Conservation (phyloP, 2,329 filamentous ascomycete species). For the Pseudovirgaria hyperparasitica region DNA sequence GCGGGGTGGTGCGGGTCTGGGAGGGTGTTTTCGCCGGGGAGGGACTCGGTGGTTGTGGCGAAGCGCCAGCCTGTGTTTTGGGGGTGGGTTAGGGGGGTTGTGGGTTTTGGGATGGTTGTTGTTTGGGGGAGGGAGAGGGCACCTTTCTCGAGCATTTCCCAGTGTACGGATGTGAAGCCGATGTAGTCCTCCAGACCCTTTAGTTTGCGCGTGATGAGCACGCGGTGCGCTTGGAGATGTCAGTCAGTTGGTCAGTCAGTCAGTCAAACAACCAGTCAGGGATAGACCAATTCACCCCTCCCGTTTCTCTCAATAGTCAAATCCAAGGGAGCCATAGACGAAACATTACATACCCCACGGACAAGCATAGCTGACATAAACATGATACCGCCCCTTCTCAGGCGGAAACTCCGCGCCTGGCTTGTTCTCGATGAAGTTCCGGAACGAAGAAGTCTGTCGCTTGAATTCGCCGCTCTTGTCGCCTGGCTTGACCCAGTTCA, state of each 20-base stretch:
- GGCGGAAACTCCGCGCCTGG: slow-evolving; percentile 63
- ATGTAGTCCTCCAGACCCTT: slow-evolving; percentile 88
- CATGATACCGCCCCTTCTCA: slow-evolving; percentile 83
- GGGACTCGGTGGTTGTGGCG: slow-evolving; percentile 47
- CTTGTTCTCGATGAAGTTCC: slow-evolving; percentile 64
- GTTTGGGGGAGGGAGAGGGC: slow-evolving; percentile 12
- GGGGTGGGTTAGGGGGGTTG: neutral
- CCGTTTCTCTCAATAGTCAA: no score
- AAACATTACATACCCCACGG: slow-evolving; percentile 56
- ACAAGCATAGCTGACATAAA: slow-evolving; percentile 90
- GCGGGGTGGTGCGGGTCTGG: slow-evolving; percentile 54
- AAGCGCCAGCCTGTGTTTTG: slow-evolving; percentile 63
- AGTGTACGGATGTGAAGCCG: slow-evolving; percentile 71
- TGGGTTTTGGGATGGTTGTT: neutral
- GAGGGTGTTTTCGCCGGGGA: slow-evolving; percentile 42
- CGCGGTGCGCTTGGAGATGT: slow-evolving; percentile 55
- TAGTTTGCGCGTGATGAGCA: slow-evolving; percentile 74
- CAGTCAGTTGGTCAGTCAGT: slow-evolving; percentile 1
- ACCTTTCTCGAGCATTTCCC: slow-evolving; percentile 66
- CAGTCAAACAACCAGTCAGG: neutral
- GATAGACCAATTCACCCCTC: no score
- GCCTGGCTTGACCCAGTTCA: slow-evolving; percentile 67
- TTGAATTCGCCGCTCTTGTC: slow-evolving; percentile 89
- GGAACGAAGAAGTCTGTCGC: slow-evolving; percentile 70
- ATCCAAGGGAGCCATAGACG: no score